Conservation (phyloP, 768 basidiomycete genomes). For the Mycena metata region DNA sequence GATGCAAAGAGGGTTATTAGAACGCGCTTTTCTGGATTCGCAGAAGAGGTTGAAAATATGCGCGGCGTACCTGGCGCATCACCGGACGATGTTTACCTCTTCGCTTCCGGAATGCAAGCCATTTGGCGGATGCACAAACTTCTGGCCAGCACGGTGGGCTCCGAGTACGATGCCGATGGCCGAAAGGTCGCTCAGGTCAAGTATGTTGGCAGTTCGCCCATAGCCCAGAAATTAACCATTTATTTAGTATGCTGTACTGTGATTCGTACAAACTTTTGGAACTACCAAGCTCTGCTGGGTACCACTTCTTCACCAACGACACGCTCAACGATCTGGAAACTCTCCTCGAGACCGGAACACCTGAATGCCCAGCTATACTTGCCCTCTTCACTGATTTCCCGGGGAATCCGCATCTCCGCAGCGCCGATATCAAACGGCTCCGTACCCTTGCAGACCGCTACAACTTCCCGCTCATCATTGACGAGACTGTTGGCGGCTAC, state of each 20-base stretch:
- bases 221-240: background rate
- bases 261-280: conserved; percentile 66
- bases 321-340: conserved; percentile 49
- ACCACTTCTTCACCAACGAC: conserved; percentile 62
- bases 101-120: conserved; percentile 66
- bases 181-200: conserved; percentile 57
- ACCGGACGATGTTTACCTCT: conserved; percentile 65
- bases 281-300: conserved; percentile 63
- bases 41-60: conserved; percentile 32
- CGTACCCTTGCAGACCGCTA: conserved; percentile 60
- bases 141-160: conserved; percentile 45
- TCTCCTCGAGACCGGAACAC: conserved; percentile 44
- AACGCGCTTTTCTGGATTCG: conserved; percentile 21
- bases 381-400: conserved; percentile 68
- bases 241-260: conserved; percentile 61
- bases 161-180: conserved; percentile 55
- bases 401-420: conserved; percentile 64
- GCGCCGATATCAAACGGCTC: conserved; percentile 56
- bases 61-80: conserved; percentile 51
- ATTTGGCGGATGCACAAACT: conserved; percentile 65
- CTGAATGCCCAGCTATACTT: conserved; percentile 49
- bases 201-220: background rate
- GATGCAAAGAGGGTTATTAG: conserved; percentile 31
- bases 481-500: conserved; percentile 68
- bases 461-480: conserved; percentile 63